phyloP scores from a whole-genome alignment of 371 early-diverging fungal genomes.

The Mortierella sp. region DNA sequence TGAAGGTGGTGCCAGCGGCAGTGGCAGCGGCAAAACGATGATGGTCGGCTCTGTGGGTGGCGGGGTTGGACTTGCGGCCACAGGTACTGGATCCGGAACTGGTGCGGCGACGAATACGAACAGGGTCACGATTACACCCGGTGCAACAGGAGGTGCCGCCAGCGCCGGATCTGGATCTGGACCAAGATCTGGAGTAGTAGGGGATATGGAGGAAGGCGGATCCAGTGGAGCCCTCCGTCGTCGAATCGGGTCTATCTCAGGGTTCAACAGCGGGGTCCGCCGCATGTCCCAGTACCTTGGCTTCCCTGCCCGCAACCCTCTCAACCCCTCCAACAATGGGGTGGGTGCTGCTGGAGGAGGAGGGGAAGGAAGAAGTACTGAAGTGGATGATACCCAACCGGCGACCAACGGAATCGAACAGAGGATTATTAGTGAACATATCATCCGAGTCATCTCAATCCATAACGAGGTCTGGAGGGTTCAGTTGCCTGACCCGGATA shows the following conservation, averaged over 20 bases:
- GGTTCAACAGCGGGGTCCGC: neutral
- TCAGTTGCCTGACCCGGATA: slow-evolving; percentile 44
- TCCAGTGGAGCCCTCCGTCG: neutral
- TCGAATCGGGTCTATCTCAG: neutral
- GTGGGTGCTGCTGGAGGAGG: slow-evolving; percentile 3
- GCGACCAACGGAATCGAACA: slow-evolving; percentile 3
- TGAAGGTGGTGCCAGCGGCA: neutral
- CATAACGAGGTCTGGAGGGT: slow-evolving; percentile 51
- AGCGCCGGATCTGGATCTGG: neutral
- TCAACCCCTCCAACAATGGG: neutral
- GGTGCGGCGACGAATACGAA: neutral
- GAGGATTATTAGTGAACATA: slow-evolving; percentile 25
- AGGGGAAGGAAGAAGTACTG: neutral
- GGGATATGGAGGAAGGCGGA: slow-evolving; percentile 8
- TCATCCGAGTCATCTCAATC: slow-evolving; percentile 45
- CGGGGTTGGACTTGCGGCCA: neutral
- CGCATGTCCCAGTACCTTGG: neutral
- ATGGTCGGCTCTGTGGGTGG: neutral
- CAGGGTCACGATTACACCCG: neutral
- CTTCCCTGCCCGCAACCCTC: neutral
- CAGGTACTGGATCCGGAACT: neutral
- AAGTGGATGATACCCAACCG: neutral
- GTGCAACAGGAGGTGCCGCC: neutral
- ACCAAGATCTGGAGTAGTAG: neutral
- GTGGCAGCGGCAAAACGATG: neutral